Percentiles rank a stretch among this genome's conserved stretches.
These are phyloP conservation scores for Tuber calosporum DNA, from an alignment of 495 filamentous ascomycete genomes.

Conservation along the genomic window DNA sequence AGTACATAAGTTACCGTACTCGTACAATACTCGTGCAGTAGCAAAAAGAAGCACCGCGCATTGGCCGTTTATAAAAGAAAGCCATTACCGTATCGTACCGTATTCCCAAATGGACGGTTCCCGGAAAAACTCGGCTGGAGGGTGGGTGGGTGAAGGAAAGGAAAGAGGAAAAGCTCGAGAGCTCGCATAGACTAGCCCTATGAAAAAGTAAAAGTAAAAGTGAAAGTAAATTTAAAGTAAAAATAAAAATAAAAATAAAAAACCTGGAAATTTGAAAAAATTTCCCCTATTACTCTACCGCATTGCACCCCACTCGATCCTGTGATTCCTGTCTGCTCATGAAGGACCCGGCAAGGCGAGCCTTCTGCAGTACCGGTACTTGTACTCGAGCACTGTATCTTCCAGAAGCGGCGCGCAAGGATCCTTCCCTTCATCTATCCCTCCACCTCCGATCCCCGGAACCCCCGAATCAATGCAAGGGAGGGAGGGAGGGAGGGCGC, in stretches of 20 bases:
- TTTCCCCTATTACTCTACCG: background rate
- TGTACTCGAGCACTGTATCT: too few relatives aligned
- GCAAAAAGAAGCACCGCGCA: background rate
- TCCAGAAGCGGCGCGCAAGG: background rate
- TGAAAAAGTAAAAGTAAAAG: background rate
- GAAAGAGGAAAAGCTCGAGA: background rate
- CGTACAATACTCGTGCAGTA: too few relatives aligned
- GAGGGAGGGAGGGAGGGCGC: background rate
- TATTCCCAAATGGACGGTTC: background rate
- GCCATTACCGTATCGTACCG: too few relatives aligned
- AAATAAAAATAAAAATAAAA: background rate
- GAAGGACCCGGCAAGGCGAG: background rate
- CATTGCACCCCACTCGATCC: background rate
- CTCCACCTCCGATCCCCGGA: background rate
- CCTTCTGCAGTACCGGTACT: too few relatives aligned
- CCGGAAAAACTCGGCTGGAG: background rate
- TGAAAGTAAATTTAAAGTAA: background rate
- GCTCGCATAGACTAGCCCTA: background rate
- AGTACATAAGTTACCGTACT: background rate
- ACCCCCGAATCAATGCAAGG: background rate
- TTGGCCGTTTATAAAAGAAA: background rate
- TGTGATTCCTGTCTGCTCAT: background rate
- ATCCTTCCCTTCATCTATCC: background rate
- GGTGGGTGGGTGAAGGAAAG: too few relatives aligned
- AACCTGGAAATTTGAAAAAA: background rate